These are phyloP conservation scores for Suillus subluteus DNA, from an alignment of 768 basidiomycete species.

Conservation along the genomic window DNA sequence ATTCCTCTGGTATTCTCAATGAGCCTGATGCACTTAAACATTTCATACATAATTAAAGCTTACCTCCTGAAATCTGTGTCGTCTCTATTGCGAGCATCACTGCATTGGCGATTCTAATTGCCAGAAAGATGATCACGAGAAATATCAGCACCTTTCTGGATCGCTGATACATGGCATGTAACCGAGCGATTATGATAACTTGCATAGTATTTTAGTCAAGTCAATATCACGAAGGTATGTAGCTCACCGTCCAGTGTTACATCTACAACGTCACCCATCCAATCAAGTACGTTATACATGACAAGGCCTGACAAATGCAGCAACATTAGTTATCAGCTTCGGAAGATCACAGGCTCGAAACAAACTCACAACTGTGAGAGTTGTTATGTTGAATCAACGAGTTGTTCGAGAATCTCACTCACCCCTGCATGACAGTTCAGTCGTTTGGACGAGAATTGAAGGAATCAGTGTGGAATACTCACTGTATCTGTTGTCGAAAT, in stretches of 20 bases:
- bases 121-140: not conserved
- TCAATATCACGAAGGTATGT: not conserved
- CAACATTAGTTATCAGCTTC: not conserved
- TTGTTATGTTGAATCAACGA: not conserved
- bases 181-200: not conserved
- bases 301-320: not conserved
- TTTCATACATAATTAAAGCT: not conserved
- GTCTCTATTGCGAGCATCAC: rapidly evolving
- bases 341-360: not conserved
- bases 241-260: not conserved
- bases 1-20: not conserved
- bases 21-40: not conserved
- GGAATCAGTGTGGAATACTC: not conserved
- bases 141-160: not conserved
- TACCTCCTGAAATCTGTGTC: not conserved
- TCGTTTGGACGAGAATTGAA: not conserved
- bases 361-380: not conserved
- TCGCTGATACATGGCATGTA: not conserved
- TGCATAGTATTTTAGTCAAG: not conserved
- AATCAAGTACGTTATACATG: not conserved
- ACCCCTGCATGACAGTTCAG: not conserved
- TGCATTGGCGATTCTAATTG: not conserved
- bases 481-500: not conserved
- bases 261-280: not conserved
- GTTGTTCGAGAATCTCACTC: not conserved